Conservation (phyloP, 805 yeast genomes). For the Pichia californica region DNA sequence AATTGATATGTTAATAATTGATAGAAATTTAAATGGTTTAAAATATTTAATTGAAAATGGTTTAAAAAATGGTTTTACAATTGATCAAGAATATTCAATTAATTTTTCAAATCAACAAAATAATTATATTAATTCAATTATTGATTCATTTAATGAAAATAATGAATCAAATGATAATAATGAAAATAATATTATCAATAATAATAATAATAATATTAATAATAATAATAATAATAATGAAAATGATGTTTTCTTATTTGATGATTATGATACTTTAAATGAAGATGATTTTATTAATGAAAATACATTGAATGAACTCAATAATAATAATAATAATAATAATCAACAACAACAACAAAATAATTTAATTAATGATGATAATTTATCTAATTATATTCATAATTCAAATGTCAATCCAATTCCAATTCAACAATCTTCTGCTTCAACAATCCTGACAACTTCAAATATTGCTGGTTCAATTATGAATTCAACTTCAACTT, state of each 20-base stretch:
- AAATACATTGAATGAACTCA: neutral
- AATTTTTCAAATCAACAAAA: conserved; percentile 17
- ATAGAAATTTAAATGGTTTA: conserved; percentile 35
- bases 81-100: conserved; percentile 38
- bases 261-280: conserved; percentile 8
- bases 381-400: neutral
- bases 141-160: conserved; percentile 13
- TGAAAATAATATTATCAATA: neutral
- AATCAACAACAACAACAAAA: neutral
- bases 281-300: conserved; percentile 6
- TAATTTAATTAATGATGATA: neutral
- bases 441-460: neutral
- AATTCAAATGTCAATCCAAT: conserved; percentile 13
- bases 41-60: conserved; percentile 24
- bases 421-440: conserved; percentile 8
- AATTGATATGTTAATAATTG: conserved; percentile 35
- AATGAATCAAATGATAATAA: neutral
- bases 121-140: conserved; percentile 9
- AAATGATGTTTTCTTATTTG: conserved; percentile 13
- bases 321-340: neutral
- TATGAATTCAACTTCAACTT: conserved; percentile 8
- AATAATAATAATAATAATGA: conserved; percentile 1
- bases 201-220: neutral
- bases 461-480: conserved; percentile 9
- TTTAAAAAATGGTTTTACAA: conserved; percentile 33